Conservation (phyloP, 176 grass and related monocot species). For the Saccharum officinarum region DNA sequence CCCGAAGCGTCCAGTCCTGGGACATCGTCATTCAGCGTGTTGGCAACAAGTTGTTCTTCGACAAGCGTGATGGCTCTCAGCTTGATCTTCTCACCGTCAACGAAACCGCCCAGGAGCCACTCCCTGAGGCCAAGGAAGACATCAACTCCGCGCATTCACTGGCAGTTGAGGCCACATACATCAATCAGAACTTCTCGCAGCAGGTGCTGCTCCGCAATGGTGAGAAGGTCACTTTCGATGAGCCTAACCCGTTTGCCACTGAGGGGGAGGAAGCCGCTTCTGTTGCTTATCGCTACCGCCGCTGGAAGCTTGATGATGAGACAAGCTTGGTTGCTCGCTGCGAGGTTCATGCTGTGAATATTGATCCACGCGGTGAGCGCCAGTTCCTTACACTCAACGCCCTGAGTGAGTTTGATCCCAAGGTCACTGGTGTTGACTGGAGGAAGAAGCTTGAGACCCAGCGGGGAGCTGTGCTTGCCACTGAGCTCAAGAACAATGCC, state of each 20-base stretch:
- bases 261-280: slow-evolving; percentile 65
- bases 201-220: slow-evolving; percentile 66
- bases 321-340: slow-evolving; percentile 76
- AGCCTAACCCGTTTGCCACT: slow-evolving; percentile 72
- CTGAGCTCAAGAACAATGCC: slow-evolving; percentile 91
- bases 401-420: slow-evolving; percentile 80
- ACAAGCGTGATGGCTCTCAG: slow-evolving; percentile 84
- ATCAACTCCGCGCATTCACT: slow-evolving; percentile 69
- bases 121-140: slow-evolving; percentile 80
- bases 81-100: slow-evolving; percentile 79
- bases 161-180: slow-evolving; percentile 71
- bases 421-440: slow-evolving; percentile 86
- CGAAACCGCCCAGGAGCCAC: slow-evolving; percentile 72
- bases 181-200: slow-evolving; percentile 92
- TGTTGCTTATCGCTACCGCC: slow-evolving; percentile 76
- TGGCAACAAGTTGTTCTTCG: slow-evolving; percentile 87
- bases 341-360: slow-evolving; percentile 62
- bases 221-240: slow-evolving; percentile 81
- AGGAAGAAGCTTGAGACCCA: slow-evolving; percentile 90
- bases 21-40: slow-evolving; percentile 87
- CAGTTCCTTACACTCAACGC: slow-evolving; percentile 80
- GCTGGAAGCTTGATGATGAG: slow-evolving; percentile 75
- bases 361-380: slow-evolving; percentile 54
- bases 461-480: slow-evolving; percentile 75
- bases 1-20: slow-evolving; percentile 69